Base-by-base conservation (phyloP, 345 rosid species). In the Orychophragmus violaceus region DNA sequence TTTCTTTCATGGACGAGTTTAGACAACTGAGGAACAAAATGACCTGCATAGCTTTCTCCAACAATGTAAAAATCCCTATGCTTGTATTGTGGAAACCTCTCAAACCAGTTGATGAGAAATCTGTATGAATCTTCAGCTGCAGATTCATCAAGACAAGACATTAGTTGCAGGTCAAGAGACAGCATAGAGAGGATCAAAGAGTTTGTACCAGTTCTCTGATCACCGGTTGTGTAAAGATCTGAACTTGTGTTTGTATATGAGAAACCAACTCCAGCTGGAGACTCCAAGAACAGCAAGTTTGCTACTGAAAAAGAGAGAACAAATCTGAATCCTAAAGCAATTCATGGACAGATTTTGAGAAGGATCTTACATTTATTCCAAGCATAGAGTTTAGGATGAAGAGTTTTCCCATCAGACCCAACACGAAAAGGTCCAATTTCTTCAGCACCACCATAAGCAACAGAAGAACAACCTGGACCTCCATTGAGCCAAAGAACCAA, bases 11-110 rank as follows among this genome's bases (percentile, higher is more conserved):
- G 75, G 17, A 94, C 87, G 64, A 94, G 70, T 66, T 88, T 87
- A 44, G 99, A 87, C 80, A 94, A 41, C 59, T 94, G 97, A 65
- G 99, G 99, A 75, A 94, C 99, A 82, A 88, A 94, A 70, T 94
- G 99, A 59, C 97, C 99, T 87, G 88, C 96, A 77, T 94, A 94
- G 81, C 99, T 90, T 76, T 94, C 96, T 61, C 99, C 99, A 25
- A 85, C 83, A 75, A 90, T 82, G 81, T 90, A 94, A 80, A 94
- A 94, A 24, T 90, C 91, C 64, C 90, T 85, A 60, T 83, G 88
- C 63, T 94, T 88, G 86, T 94, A 94, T 56, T 88, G 92, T 5
- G 97, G 97, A 74, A 94, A 94, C 81, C 96, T 85, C 68, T 90
- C 93, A 5, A 94, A 81, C 99, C 99, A 94, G 44, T 80, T 84